phyloP scores from a whole-genome alignment of 768 basidiomycete species.

The Russula ochroleuca region DNA sequence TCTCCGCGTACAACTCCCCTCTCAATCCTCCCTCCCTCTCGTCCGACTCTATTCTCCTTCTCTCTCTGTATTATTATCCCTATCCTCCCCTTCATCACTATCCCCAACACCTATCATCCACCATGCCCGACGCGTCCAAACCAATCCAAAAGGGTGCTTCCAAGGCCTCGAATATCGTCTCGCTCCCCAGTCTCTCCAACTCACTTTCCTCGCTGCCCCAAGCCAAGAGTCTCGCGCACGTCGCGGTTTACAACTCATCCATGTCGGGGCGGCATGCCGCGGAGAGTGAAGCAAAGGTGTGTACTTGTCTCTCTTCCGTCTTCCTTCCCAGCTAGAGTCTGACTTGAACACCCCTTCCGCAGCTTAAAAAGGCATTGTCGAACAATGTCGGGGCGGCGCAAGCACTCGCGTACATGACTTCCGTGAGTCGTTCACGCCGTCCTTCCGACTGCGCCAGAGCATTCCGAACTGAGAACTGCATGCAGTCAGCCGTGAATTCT shows the following conservation, averaged over 20 bases:
- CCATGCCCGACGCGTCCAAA: conserved; percentile 41
- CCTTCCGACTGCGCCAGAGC: conserved; percentile 6
- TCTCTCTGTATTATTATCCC: conserved; percentile 17
- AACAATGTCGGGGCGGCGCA: conserved; percentile 37
- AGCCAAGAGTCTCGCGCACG: conserved; percentile 62
- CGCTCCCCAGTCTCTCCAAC: conserved; percentile 68
- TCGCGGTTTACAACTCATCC: conserved; percentile 58
- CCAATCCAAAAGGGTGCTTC: conserved; percentile 19
- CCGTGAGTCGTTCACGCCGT: conserved; percentile 20
- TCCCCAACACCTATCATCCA: conserved; percentile 25
- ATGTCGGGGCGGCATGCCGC: conserved; percentile 64
- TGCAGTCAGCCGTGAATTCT: conserved; percentile 29
- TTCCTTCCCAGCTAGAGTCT: not conserved
- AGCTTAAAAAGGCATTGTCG: conserved; percentile 64
- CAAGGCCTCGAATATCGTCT: conserved; percentile 51
- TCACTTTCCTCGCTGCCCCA: conserved; percentile 65
- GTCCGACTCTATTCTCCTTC: conserved; percentile 13
- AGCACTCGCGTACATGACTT: conserved; percentile 29
- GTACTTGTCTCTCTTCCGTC: conserved; percentile 18
- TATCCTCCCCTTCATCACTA: not conserved
- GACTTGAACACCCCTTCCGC: conserved; percentile 24
- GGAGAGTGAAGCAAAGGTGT: conserved; percentile 73
- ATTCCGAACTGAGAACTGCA: conserved; percentile 1
- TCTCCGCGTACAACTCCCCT: conserved; percentile 23
- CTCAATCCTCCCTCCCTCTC: conserved; percentile 2